Evolutionary conservation across 2,329 filamentous ascomycete species (phyloP).

Genomic region (Penicillium sp.): DNA sequence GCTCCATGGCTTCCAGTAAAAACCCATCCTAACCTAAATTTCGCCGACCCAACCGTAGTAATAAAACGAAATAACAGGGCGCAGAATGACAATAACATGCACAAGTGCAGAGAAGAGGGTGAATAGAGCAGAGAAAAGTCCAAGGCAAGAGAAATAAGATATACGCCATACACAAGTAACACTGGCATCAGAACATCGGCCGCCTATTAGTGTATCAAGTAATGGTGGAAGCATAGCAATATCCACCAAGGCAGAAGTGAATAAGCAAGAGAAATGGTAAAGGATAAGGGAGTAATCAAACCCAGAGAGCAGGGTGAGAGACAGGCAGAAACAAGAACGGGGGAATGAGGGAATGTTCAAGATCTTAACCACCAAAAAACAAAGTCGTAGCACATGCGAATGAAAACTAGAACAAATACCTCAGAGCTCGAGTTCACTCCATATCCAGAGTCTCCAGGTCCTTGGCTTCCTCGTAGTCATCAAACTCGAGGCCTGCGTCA

Average conservation of each 20-base stretch:
- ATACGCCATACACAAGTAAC: constrained; percentile 5
- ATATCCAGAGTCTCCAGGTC: constrained; percentile 39
- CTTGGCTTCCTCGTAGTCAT: constrained; percentile 49
- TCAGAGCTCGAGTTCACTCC: constrained; percentile 26
- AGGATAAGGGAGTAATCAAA: background rate
- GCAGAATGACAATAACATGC: constrained; percentile 13
- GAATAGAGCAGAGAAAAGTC: constrained; percentile 1
- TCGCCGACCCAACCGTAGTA: constrained; percentile 32
- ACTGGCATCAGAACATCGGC: background rate
- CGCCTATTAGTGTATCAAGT: background rate
- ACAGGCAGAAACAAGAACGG: constrained; percentile 12
- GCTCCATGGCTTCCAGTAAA: constrained; percentile 22
- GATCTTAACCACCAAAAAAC: constrained; percentile 21
- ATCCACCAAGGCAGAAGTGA: background rate
- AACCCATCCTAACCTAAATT: constrained; percentile 31
- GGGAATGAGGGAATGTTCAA: constrained; percentile 27
- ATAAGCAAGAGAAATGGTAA: background rate
- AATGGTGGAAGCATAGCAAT: background rate
- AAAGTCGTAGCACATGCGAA: constrained; percentile 29
- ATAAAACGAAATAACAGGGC: constrained; percentile 26
- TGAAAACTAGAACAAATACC: background rate
- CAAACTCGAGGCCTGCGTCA: constrained; percentile 49
- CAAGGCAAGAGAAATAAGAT: constrained; percentile 15
- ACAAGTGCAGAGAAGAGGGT: constrained; percentile 11
- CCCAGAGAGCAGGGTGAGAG: background rate